Evolutionary conservation across 2,329 filamentous ascomycete species (phyloP).

Genomic region (Capronia epimyces): DNA sequence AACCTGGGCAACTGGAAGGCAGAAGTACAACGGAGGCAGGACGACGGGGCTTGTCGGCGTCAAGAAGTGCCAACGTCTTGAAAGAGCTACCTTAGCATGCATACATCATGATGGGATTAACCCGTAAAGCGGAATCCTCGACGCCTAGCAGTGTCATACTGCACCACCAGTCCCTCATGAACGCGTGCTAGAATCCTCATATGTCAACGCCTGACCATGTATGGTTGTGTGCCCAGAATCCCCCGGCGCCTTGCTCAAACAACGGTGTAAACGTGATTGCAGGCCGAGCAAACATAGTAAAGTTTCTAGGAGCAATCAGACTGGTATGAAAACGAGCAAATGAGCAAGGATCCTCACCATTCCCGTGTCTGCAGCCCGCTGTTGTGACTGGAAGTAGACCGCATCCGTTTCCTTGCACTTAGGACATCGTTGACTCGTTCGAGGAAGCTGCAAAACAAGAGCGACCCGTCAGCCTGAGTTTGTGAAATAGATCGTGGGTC

Average conservation of each 20-base stretch:
- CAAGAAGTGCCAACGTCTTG: background rate
- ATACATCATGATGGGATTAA: too few species aligned
- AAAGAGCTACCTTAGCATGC: background rate
- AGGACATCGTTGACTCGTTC: slow-evolving; percentile 79
- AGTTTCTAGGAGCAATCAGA: slow-evolving; percentile 59
- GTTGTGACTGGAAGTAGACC: slow-evolving; percentile 98
- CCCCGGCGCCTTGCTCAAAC: slow-evolving; percentile 21
- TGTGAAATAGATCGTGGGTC: slow-evolving; percentile 32
- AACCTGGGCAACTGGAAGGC: background rate
- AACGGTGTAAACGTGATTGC: slow-evolving; percentile 70
- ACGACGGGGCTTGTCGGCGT: background rate
- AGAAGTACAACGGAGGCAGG: background rate
- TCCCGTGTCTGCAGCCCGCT: slow-evolving; percentile 92
- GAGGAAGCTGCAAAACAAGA: slow-evolving; percentile 66
- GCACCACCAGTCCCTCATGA: background rate
- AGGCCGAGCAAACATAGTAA: slow-evolving; percentile 90
- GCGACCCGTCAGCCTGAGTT: slow-evolving; percentile 27
- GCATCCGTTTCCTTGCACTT: slow-evolving; percentile 80
- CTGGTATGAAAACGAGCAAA: background rate
- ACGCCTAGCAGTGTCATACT: background rate
- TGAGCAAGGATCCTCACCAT: slow-evolving; percentile 64
- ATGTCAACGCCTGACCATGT: slow-evolving; percentile 11
- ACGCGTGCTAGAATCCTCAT: background rate
- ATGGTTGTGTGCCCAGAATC: background rate
- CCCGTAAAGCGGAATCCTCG: too few species aligned